Percentiles rank a stretch among this genome's conserved stretches.
Evolutionary conservation across 805 yeast species (phyloP).

Genomic region (Torulaspora maleeae): DNA sequence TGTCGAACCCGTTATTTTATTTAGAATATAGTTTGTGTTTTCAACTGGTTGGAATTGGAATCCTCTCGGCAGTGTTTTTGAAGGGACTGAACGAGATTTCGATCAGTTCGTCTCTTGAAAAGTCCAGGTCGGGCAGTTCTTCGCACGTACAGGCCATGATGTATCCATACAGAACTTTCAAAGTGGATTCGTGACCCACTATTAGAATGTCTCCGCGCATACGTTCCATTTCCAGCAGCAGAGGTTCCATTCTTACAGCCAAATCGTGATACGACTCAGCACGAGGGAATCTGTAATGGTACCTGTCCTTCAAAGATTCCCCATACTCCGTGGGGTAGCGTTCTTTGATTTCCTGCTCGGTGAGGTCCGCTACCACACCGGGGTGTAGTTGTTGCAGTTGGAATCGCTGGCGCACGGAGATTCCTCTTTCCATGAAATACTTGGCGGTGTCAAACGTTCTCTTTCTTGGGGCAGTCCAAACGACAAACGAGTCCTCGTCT

Average conservation of each 20-base stretch:
- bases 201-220: slow-evolving; percentile 81
- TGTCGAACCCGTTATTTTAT: background rate
- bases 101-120: slow-evolving; percentile 77
- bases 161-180: slow-evolving; percentile 88
- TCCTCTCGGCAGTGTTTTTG: slow-evolving; percentile 59
- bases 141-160: slow-evolving; percentile 85
- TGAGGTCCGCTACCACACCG: slow-evolving; percentile 73
- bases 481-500: slow-evolving; percentile 59
- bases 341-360: slow-evolving; percentile 52
- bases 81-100: slow-evolving; percentile 87
- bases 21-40: background rate
- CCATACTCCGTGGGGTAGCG: slow-evolving; percentile 66
- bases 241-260: slow-evolving; percentile 90
- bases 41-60: slow-evolving; percentile 32
- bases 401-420: slow-evolving; percentile 67
- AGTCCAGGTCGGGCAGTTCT: slow-evolving; percentile 76
- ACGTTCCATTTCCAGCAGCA: slow-evolving; percentile 89
- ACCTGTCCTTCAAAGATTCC: slow-evolving; percentile 70
- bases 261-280: slow-evolving; percentile 95
- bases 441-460: slow-evolving; percentile 78
- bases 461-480: slow-evolving; percentile 93
- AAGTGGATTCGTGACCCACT: slow-evolving; percentile 88
- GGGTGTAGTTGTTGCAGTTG: slow-evolving; percentile 87
- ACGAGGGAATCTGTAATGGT: slow-evolving; percentile 86
- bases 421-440: slow-evolving; percentile 57